Base-by-base conservation (phyloP, 371 early-diverging fungal species). In the Rhizopus microsporus region DNA sequence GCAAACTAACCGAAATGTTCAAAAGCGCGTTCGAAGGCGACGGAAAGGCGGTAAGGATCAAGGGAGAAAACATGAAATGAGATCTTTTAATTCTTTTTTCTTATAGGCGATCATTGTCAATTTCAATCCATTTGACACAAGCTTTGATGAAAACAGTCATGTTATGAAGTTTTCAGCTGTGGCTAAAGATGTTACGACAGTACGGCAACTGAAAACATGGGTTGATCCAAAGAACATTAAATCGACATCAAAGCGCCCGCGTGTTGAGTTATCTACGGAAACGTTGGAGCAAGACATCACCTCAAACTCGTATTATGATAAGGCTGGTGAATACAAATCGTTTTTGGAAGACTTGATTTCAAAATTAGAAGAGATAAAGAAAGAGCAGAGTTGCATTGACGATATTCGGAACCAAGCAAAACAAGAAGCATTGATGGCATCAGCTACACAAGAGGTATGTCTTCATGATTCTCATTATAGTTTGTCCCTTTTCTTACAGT, bases 101-200 rank as follows among this genome's bases (percentile, higher is more conserved):
- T 8, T 1, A 7, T 44, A 73, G 74, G 68, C 71, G 7, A 77
- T 90, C 80, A 72, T 90, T 3, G 86, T 88, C n/a, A 86, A 85
- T 54, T 77, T 85, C 13, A 87, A 89, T 56, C 88, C 90, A 0
- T 82, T 70, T 59, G 83, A 87, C 65, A 75, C 77, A 34, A 69
- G 85, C 31, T 83, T 84, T 75, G 74, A 88, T 63, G 83, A 88
- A 52, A 79, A 78, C 29, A 74, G 68, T 23, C 81, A 82, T 44
- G 83, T 88, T 8, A 78, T 91, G 69, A 83, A 87, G 38, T 90
- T 90, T 72, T 78, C 90, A 3, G 80, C 86, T 0, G 85, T 83
- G 0, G 86, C 89, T 1, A 85, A 80, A 52, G 80, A 84, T 57
- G 79, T 88, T 3, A 74, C 81, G 5, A 82, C 82, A 4, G 69